phyloP scores from a whole-genome alignment of 352 stramenopile species.

The Elongisporangium anandrum region DNA sequence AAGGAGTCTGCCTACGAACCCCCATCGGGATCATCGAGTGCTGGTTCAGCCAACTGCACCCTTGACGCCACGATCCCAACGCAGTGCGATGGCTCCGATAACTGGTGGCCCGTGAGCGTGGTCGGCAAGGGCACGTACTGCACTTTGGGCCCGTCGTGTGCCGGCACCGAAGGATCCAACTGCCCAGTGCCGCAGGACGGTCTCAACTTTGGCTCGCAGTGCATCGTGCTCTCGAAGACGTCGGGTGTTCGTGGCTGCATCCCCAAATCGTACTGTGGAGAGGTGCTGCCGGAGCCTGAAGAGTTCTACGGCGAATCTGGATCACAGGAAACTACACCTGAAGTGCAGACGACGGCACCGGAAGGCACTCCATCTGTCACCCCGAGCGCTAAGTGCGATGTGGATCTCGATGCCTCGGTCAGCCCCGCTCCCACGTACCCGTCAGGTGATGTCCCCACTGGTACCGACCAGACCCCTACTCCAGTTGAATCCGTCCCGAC shows the following conservation, averaged over 20 bases:
- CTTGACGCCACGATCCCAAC: constrained; percentile 13
- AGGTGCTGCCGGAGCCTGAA: neutral
- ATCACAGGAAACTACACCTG: neutral
- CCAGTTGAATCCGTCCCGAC: neutral
- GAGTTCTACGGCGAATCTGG: neutral
- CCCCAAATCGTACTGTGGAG: constrained; percentile 15
- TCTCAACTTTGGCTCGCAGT: constrained; percentile 20
- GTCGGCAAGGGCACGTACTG: constrained; percentile 23
- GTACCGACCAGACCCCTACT: neutral
- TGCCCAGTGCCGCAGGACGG: constrained; percentile 19
- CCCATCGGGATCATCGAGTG: constrained; percentile 5
- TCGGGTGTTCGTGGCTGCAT: constrained; percentile 22
- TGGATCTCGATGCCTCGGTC: neutral
- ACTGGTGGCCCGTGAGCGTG: constrained; percentile 29
- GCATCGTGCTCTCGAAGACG: constrained; percentile 6
- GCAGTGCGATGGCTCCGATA: constrained; percentile 20
- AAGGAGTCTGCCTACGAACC: constrained; percentile 4
- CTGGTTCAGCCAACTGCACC: constrained; percentile 6
- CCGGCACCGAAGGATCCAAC: constrained; percentile 7
- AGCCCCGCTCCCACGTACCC: neutral
- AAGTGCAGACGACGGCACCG: neutral
- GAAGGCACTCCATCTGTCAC: neutral
- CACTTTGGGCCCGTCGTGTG: constrained; percentile 22
- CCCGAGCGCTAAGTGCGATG: neutral
- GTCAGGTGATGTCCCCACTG: neutral